Evolutionary conservation across 2,329 filamentous ascomycete genomes (phyloP).

Genomic region (Diaporthe sp.): DNA sequence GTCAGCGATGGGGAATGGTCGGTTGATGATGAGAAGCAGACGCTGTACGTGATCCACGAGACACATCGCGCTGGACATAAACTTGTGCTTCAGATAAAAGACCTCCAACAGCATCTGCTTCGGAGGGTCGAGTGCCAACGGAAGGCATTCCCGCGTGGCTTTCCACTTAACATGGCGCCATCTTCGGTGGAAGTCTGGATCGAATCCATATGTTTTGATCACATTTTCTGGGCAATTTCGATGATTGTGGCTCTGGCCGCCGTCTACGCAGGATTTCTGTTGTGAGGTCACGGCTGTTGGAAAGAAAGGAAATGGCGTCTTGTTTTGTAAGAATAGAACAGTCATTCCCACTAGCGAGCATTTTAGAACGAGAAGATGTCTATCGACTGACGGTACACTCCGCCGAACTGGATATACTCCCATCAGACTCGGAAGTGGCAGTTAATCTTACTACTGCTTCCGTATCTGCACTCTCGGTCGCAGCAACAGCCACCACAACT

Average conservation of each 20-base stretch:
- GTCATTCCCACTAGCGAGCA: not conserved
- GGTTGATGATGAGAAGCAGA: slow-evolving; percentile 48
- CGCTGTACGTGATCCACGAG: slow-evolving; percentile 47
- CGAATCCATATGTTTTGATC: not conserved
- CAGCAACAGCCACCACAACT: slow-evolving; percentile 59
- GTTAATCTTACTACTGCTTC: slow-evolving; percentile 57
- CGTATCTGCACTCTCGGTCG: slow-evolving; percentile 48
- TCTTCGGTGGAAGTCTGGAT: slow-evolving; percentile 15
- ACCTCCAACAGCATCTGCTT: slow-evolving; percentile 44
- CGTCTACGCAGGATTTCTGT: not conserved
- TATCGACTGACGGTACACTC: slow-evolving; percentile 48
- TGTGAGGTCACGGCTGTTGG: not conserved
- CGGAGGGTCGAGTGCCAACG: slow-evolving; percentile 37
- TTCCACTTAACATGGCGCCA: slow-evolving; percentile 29
- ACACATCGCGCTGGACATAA: slow-evolving; percentile 39
- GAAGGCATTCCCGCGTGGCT: slow-evolving; percentile 30
- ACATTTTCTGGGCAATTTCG: not conserved
- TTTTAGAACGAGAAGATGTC: not conserved
- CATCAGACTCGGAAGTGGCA: slow-evolving; percentile 61
- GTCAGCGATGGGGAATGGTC: slow-evolving; percentile 51
- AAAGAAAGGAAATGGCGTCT: not conserved
- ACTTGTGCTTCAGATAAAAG: slow-evolving; percentile 46
- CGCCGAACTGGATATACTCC: slow-evolving; percentile 46
- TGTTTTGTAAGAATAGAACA: not conserved
- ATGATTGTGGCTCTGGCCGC: slow-evolving; percentile 4